Percentiles rank a stretch among this genome's conserved stretches.
These are phyloP conservation scores for Posidonia australis DNA, from an alignment of 106 monocot genomes.

Conservation along the genomic window DNA sequence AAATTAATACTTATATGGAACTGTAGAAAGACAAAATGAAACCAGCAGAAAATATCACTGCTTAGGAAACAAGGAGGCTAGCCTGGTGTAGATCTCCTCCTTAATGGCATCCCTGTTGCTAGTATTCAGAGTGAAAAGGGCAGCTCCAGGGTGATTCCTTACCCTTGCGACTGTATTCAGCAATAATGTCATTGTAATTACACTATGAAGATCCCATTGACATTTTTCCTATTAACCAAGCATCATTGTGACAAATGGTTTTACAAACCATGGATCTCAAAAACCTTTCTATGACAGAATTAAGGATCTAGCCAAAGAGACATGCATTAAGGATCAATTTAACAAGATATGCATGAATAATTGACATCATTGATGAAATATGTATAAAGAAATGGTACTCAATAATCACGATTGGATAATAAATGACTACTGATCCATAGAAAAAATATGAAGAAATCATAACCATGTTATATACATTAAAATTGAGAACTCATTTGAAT, in stretches of 20 bases:
- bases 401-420: no score
- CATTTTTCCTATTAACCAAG: not conserved
- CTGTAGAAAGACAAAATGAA: not conserved
- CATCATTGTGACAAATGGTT: not conserved
- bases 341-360: no score
- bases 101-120: conserved; percentile 60
- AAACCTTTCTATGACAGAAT: no score
- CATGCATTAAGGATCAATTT: no score
- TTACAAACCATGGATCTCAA: not conserved
- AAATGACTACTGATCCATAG: no score
- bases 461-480: no score
- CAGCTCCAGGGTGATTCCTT: conserved; percentile 75
- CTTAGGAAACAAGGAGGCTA: conserved; percentile 23
- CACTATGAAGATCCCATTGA: not conserved
- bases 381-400: no score
- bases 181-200: not conserved
- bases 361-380: no score
- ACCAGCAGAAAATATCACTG: not conserved
- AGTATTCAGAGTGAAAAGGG: conserved; percentile 44
- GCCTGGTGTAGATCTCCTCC: conserved; percentile 45
- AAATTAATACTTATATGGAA: no score
- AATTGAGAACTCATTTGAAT: no score
- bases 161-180: conserved; percentile 53
- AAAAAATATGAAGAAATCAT: no score
- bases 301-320: no score